Base-by-base conservation (phyloP, 2,329 filamentous ascomycete genomes). In the Aspergillus tamarii region DNA sequence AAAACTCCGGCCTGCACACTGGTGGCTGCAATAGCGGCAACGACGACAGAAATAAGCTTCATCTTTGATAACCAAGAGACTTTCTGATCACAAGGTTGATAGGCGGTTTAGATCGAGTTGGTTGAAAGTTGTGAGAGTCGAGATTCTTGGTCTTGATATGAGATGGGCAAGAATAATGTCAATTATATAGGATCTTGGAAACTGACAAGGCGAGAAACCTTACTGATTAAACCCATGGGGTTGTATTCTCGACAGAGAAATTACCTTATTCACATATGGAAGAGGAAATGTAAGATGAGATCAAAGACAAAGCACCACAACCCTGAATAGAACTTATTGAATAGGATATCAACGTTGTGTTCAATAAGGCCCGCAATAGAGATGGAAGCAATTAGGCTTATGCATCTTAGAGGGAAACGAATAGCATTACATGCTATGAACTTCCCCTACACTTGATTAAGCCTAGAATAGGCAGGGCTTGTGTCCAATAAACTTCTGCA, bases 11-110 rank as follows among this genome's bases (percentile, higher is more conserved):
- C 75, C 36, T 74, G 64, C 53, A 74, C 72, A 43, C 73, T 71
- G 26, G 78, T 77, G 57, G 77, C 77, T 59, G 79, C 78, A 56
- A 84, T 64, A 57, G 82, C 69, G 60, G 80, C 75, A 55, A 78
- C 70, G 59, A 83, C 69, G 59, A 83, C 62, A 60, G 77, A 71
- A 67, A 80, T 74, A 72, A 84, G 69, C 78, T 83, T 85, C 84
- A 86, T 86, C 23, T 46, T 52, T 58, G 46, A 12, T 52, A 16
- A n/a, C 19, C 57, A 61, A 62, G 60, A 61, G 53, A 61, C 16
- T 28, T 43, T 21, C 6, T 3, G 26, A 43, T 8, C 26, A n/a
- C 3, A 21, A 16, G 34, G 19, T 39, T 32, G 48, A 32, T 52
- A 32, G 28, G 28, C 19, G 3, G 30, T 26, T 55, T 21, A 23